Conservation (phyloP, 192 early-diverging fungal genomes). For the Backusella tarrabulga region DNA sequence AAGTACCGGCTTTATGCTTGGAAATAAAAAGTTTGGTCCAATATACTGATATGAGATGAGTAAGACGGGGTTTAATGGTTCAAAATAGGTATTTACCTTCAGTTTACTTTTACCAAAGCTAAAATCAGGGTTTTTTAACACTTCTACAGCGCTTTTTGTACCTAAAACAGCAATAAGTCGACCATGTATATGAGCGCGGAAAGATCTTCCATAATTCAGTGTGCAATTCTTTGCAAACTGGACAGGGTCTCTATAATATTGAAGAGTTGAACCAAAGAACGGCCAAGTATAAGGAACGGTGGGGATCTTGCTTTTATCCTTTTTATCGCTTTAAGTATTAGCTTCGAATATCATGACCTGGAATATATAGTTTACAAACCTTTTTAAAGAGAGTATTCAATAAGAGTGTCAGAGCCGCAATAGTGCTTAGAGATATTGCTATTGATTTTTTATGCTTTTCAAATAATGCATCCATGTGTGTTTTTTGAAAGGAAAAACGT, state of each 20-base stretch:
- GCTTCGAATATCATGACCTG: neutral
- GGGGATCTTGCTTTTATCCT: neutral
- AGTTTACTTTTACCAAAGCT: neutral
- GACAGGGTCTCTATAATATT: neutral
- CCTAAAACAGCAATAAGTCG: neutral
- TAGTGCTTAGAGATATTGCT: neutral
- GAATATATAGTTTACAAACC: neutral
- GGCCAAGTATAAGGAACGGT: slow-evolving; percentile 15
- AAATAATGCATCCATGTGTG: neutral
- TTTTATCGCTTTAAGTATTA: neutral
- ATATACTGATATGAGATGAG: neutral
- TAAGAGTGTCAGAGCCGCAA: neutral
- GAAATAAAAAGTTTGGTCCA: neutral
- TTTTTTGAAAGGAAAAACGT: neutral
- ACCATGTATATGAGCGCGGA: slow-evolving; percentile 13
- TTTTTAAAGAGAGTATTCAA: neutral
- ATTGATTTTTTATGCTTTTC: neutral
- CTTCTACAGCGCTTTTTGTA: neutral
- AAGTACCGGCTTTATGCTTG: neutral
- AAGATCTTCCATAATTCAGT: neutral
- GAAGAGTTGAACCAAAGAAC: neutral
- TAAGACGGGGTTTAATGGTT: neutral
- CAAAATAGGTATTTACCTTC: neutral
- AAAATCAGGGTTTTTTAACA: neutral
- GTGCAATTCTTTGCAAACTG: neutral